phyloP scores from a whole-genome alignment of 768 basidiomycete species.

The Mycena vulgaris region DNA sequence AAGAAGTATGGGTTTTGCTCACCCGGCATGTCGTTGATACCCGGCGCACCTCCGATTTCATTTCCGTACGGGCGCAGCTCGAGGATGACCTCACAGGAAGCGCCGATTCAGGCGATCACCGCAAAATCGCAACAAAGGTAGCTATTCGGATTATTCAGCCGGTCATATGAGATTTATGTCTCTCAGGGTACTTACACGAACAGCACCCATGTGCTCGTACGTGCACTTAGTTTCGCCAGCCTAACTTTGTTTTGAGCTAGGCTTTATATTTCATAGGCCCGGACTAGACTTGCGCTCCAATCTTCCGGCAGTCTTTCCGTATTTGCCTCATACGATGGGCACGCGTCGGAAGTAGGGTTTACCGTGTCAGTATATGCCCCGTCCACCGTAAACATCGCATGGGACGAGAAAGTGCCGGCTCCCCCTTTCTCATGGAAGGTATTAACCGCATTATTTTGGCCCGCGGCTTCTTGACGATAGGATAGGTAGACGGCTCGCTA shows the following conservation, averaged over 20 bases:
- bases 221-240: slow-evolving; percentile 17
- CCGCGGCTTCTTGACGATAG: background rate
- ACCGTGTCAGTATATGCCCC: slow-evolving; percentile 75
- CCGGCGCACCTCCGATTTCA: slow-evolving; percentile 74
- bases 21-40: slow-evolving; percentile 81
- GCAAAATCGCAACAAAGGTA: slow-evolving; percentile 58
- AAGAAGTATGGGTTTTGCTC: slow-evolving; percentile 86
- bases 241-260: background rate
- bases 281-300: slow-evolving; percentile 54
- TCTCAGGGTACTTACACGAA: slow-evolving; percentile 67
- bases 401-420: slow-evolving; percentile 60
- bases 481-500: slow-evolving; percentile 73
- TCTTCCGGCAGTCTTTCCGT: slow-evolving; percentile 64
- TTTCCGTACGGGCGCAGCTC: slow-evolving; percentile 70
- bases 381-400: slow-evolving; percentile 52
- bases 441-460: background rate
- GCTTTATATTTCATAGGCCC: slow-evolving; percentile 45
- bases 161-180: background rate
- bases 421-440: slow-evolving; percentile 62
- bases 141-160: background rate
- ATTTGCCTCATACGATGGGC: slow-evolving; percentile 79
- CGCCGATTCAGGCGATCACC: slow-evolving; percentile 46
- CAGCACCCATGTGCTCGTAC: slow-evolving; percentile 64
- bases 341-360: slow-evolving; percentile 72
- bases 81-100: slow-evolving; percentile 57